These are phyloP conservation scores for Pythium folliculosum DNA, from an alignment of 352 stramenopile genomes.

Conservation along the genomic window DNA sequence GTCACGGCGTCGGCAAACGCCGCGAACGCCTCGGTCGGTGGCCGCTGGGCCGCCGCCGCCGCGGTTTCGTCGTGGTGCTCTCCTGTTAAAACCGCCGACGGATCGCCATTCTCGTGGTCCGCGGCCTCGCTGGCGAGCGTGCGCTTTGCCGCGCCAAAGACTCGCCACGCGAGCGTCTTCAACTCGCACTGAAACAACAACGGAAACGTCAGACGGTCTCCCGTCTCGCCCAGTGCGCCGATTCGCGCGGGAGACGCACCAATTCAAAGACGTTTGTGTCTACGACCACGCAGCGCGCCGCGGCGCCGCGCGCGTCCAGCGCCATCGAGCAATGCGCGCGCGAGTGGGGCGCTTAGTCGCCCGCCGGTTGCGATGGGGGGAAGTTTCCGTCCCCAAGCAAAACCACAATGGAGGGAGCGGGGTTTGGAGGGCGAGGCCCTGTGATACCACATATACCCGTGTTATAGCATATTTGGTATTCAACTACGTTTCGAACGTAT, in stretches of 20 bases:
- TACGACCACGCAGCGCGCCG: conserved; percentile 1
- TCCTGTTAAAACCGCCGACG: neutral
- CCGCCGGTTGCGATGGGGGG: too few species aligned
- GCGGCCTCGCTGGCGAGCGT: neutral
- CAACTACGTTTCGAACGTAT: neutral
- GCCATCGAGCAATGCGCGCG: conserved; percentile 1
- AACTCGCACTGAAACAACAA: conserved; percentile 8
- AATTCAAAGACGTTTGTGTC: conserved; percentile 29
- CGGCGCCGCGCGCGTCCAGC: conserved; percentile 5
- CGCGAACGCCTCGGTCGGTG: neutral
- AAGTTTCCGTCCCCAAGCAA: neutral
- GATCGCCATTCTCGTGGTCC: neutral
- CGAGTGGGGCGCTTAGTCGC: too few species aligned
- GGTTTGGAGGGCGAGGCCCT: neutral
- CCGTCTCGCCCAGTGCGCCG: too few species aligned
- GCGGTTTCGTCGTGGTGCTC: neutral
- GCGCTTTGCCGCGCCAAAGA: conserved; percentile 3
- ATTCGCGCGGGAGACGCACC: conserved; percentile 12
- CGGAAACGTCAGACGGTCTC: neutral
- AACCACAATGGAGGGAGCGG: neutral
- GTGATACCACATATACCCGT: neutral
- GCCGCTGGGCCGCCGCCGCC: neutral
- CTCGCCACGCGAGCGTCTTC: conserved; percentile 26
- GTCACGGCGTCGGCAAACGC: conserved; percentile 9
- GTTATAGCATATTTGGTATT: neutral